phyloP scores from a whole-genome alignment of 768 basidiomycete species.

The Cystobasidium onofrii region DNA sequence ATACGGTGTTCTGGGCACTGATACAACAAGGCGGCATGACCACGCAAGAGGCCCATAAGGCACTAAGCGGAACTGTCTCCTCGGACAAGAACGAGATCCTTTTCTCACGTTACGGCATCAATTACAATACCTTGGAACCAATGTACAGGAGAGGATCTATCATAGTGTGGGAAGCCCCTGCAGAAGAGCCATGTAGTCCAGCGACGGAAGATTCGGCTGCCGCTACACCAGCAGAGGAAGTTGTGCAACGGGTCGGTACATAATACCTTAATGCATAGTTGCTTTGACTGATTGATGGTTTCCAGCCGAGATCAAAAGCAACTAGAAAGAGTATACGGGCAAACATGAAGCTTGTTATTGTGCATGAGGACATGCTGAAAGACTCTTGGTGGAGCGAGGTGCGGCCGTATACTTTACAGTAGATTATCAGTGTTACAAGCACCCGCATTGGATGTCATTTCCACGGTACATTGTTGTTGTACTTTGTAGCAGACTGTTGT shows the following conservation, averaged over 20 bases:
- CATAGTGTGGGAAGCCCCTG: constrained; percentile 59
- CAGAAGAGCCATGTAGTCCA: not conserved
- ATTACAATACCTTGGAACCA: constrained; percentile 69
- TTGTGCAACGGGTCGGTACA: too few relatives aligned
- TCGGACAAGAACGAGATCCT: constrained; percentile 86
- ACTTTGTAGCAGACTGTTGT: too few relatives aligned
- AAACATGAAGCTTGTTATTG: constrained; percentile 23
- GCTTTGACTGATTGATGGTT: not conserved
- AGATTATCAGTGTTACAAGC: too few relatives aligned
- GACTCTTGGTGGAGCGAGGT: constrained; percentile 39
- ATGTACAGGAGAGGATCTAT: constrained; percentile 79
- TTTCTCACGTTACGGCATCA: constrained; percentile 69
- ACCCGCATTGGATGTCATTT: too few relatives aligned
- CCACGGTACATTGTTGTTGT: too few relatives aligned
- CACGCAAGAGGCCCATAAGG: constrained; percentile 70
- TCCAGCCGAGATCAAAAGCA: not conserved
- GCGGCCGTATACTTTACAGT: not conserved
- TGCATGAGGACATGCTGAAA: constrained; percentile 42
- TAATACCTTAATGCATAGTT: too few relatives aligned
- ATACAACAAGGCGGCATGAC: constrained; percentile 72
- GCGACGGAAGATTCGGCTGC: not conserved
- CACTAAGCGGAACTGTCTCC: constrained; percentile 73
- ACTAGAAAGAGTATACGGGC: constrained; percentile 2
- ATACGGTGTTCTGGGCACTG: constrained; percentile 90
- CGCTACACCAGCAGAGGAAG: not conserved